phyloP scores from a whole-genome alignment of 805 yeast genomes.

The Nakazawaea molendinolei region DNA sequence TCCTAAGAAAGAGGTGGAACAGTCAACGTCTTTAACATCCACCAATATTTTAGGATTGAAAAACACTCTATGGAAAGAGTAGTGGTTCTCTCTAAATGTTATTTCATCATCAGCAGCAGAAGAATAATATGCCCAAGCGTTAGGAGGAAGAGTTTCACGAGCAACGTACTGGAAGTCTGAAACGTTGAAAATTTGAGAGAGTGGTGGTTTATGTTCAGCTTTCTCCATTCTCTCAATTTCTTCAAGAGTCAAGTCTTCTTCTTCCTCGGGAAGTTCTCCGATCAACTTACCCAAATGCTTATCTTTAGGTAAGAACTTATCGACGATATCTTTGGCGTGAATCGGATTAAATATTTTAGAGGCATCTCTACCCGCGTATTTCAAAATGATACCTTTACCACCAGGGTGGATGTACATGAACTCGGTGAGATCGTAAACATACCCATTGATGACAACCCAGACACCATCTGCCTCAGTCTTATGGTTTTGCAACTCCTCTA shows the following conservation, averaged over 20 bases:
- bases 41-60: constrained; percentile 81
- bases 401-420: constrained; percentile 31
- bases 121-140: constrained; percentile 91
- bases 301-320: constrained; percentile 48
- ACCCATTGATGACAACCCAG: constrained; percentile 41
- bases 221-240: constrained; percentile 37
- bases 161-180: constrained; percentile 89
- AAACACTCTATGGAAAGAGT: constrained; percentile 80
- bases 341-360: constrained; percentile 81
- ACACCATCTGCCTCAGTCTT: constrained; percentile 36
- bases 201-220: constrained; percentile 54
- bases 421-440: constrained; percentile 37
- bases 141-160: constrained; percentile 61
- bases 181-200: constrained; percentile 65
- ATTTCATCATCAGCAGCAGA: constrained; percentile 93
- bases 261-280: constrained; percentile 25
- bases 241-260: constrained; percentile 28
- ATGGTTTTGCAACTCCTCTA: constrained; percentile 37
- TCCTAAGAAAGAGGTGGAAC: constrained; percentile 71
- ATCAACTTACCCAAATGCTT: constrained; percentile 51
- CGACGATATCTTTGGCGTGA: constrained; percentile 85
- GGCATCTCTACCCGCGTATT: constrained; percentile 60
- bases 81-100: constrained; percentile 82
- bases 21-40: constrained; percentile 70
- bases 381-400: constrained; percentile 24